Percentiles rank a stretch among this genome's conserved stretches.
These are phyloP conservation scores for Leccinum colubrinum DNA, from an alignment of 1,284 basidiomycete species.

Conservation along the genomic window DNA sequence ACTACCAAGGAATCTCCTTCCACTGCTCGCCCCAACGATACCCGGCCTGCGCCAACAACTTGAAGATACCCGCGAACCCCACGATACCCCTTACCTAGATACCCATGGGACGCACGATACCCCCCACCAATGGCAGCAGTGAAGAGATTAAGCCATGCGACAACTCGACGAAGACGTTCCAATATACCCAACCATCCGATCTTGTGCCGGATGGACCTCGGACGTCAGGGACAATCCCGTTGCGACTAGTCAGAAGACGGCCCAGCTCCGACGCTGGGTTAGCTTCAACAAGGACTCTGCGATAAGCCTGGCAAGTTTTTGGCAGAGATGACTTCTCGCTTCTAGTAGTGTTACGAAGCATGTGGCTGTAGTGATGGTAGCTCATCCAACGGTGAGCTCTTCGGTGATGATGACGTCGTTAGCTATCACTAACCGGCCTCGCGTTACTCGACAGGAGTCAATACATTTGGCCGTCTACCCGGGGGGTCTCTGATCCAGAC, in stretches of 20 bases:
- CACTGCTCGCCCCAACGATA: not conserved
- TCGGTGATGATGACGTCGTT: not conserved
- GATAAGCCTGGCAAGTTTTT: slow-evolving; percentile 7
- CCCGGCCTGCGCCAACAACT: slow-evolving; percentile 6
- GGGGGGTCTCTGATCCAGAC: slow-evolving; percentile 16
- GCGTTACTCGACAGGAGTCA: slow-evolving; percentile 8
- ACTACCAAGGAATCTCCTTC: not conserved
- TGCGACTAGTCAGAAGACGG: slow-evolving; percentile 5
- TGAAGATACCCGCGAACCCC: slow-evolving; percentile 7
- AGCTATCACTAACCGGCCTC: slow-evolving; percentile 9
- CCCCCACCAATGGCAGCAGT: not conserved
- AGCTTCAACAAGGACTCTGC: slow-evolving; percentile 3
- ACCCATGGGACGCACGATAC: slow-evolving; percentile 4
- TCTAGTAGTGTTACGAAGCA: slow-evolving; percentile 1
- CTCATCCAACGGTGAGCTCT: slow-evolving; percentile 8
- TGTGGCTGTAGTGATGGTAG: not conserved
- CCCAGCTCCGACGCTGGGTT: slow-evolving; percentile 1
- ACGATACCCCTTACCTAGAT: slow-evolving; percentile 3
- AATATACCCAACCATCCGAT: not conserved
- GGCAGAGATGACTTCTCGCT: slow-evolving; percentile 5
- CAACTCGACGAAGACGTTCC: slow-evolving; percentile 7
- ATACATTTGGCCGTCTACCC: slow-evolving; percentile 4
- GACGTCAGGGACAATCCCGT: slow-evolving; percentile 1
- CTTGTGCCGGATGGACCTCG: slow-evolving; percentile 4
- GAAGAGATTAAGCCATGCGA: not conserved